A percentile compares a stretch with the other conserved stretches of the same genome.
Conservation (phyloP, 805 yeast species). For the Wickerhamiella hasegawae region DNA sequence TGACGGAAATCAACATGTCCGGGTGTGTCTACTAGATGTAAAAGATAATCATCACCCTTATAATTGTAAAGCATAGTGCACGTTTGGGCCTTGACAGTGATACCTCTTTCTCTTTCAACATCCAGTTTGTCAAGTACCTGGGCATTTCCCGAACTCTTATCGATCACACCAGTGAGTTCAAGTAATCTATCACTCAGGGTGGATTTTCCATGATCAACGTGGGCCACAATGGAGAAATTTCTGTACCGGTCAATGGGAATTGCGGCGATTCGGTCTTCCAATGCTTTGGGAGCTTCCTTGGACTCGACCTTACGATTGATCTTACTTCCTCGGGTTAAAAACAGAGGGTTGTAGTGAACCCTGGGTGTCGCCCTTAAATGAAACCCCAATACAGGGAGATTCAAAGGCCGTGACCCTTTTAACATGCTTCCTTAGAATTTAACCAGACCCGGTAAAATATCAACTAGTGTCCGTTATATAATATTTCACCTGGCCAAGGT, state of each 20-base stretch:
- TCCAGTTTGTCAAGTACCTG: slow-evolving; percentile 85
- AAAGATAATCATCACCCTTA: slow-evolving; percentile 54
- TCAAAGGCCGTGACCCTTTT: no score
- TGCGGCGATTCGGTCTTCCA: slow-evolving; percentile 39
- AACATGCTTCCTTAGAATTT: no score
- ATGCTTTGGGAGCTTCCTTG: slow-evolving; percentile 4
- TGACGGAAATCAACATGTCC: slow-evolving; percentile 95
- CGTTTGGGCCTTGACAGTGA: slow-evolving; percentile 93
- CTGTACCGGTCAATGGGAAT: slow-evolving; percentile 76
- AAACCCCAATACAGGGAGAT: no score
- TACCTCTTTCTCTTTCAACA: slow-evolving; percentile 92
- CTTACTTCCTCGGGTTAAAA: no score
- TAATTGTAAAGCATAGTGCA: slow-evolving; percentile 77
- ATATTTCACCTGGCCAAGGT: no score
- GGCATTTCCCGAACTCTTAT: slow-evolving; percentile 47
- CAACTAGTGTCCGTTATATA: no score
- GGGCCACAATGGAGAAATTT: slow-evolving; percentile 91
- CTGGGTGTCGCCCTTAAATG: no score
- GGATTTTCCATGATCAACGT: slow-evolving; percentile 68
- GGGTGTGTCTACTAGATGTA: slow-evolving; percentile 91
- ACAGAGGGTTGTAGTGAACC: no score
- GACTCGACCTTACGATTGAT: not conserved
- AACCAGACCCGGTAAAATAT: no score
- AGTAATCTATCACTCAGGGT: slow-evolving; percentile 78
- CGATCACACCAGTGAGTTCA: slow-evolving; percentile 79